Conservation (phyloP, 2,329 filamentous ascomycete genomes). For the Fusarium musae region DNA sequence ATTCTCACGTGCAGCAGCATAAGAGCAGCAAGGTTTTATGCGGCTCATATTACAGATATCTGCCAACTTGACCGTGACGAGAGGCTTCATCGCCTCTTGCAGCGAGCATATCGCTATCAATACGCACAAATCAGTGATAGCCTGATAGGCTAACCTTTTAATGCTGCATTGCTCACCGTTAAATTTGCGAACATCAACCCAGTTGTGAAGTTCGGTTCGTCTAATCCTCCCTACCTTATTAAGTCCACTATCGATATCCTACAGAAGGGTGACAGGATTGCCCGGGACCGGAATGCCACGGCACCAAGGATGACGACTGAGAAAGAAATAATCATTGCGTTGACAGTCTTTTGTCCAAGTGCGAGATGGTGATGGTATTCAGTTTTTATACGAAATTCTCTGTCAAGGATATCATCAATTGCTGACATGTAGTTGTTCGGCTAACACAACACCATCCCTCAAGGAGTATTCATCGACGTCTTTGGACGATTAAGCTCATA, state of each 20-base stretch:
- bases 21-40: background rate
- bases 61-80: background rate
- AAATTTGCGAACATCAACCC: background rate
- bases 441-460: constrained; percentile 33
- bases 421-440: constrained; percentile 12
- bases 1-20: constrained; percentile 20
- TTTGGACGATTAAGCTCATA: constrained; percentile 41
- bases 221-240: background rate
- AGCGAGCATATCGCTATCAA: background rate
- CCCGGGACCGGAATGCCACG: background rate
- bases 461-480: constrained; percentile 40
- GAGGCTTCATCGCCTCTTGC: background rate
- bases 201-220: background rate
- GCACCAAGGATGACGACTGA: background rate
- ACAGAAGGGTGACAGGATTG: background rate
- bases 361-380: background rate
- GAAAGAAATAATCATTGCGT: background rate
- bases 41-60: background rate
- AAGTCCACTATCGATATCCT: constrained; percentile 3
- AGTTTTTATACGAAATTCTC: background rate
- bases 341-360: background rate
- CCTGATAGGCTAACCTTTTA: background rate
- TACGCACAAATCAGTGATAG: constrained; percentile 2
- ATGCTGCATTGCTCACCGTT: constrained; percentile 14
- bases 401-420: background rate